A percentile compares a stretch with the other conserved stretches of the same genome.
Evolutionary conservation across 257 asterid genomes (phyloP).

Genomic region (Nyctanthes arbortristis): DNA sequence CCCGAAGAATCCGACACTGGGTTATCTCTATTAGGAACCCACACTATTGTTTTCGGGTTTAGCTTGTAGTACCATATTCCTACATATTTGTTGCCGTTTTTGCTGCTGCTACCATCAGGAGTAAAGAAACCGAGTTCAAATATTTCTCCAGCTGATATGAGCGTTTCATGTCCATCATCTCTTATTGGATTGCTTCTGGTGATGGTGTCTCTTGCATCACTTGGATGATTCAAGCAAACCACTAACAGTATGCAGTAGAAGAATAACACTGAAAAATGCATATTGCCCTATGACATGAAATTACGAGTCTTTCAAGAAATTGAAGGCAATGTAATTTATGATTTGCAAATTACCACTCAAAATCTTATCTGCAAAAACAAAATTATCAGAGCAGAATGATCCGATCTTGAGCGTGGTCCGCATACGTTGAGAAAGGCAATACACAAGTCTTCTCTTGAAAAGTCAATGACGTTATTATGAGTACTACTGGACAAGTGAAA

Average conservation of each 20-base stretch:
- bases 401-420: too few species aligned
- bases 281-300: too few species aligned
- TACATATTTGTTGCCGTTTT: too few species aligned
- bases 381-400: too few species aligned
- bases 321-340: too few species aligned
- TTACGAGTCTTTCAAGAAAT: background rate
- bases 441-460: too few species aligned
- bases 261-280: background rate
- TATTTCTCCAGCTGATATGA: slow-evolving; percentile 36
- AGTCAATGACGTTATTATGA: too few species aligned
- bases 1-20: slow-evolving; percentile 14
- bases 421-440: too few species aligned
- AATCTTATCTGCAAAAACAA: too few species aligned
- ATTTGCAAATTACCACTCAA: too few species aligned
- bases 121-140: slow-evolving; percentile 50
- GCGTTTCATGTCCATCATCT: slow-evolving; percentile 17
- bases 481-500: too few species aligned
- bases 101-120: slow-evolving; percentile 10
- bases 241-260: background rate
- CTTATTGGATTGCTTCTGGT: background rate
- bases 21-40: slow-evolving; percentile 42
- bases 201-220: slow-evolving; percentile 35
- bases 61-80: slow-evolving; percentile 46
- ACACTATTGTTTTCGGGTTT: slow-evolving; percentile 33
- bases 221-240: background rate